Base-by-base conservation (phyloP, 2,329 filamentous ascomycete genomes). In the Gliomastix tumulicola region DNA sequence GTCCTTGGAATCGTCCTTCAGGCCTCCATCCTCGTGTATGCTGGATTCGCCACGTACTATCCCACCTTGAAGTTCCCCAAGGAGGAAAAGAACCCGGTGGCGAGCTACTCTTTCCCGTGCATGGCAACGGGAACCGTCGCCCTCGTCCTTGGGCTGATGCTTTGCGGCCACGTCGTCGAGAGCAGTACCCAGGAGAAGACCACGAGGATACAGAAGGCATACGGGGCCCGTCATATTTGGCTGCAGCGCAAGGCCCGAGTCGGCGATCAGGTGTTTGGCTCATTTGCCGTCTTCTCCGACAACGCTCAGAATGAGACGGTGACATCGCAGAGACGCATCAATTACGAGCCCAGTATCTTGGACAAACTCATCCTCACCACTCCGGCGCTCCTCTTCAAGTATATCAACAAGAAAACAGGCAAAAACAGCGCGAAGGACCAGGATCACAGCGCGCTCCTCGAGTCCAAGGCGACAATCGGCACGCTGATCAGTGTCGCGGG, bases 111-210 rank as follows among this genome's bases (percentile, higher is more conserved):
- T n/a, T 28, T n/a, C 17, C 11, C 25, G n/a, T 21, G 49, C n/a
- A 47, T 46, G 3, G 41, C 42, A 0, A 12, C 30, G 7, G 57
- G 59, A 3, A 62, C 56, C 0, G 0, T 52, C 0, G 2, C 54
- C 1, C 28, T 63, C 11, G 42, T 50, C 0, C 1, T 39, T 2
- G 55, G 57, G 0, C 44, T 62, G 27, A 25, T 56, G 0, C 25
- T 58, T 2, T 62, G 56, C 35, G 46, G 48, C 1, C 47, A 50
- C 31, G 50, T 60, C 3, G 50, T 63, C 4, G 52, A 60, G 17
- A 36, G 32, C 8, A 55, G 54, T 30, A 58, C 56, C 0, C 18
- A 19, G 3, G 53, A 62, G 40, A 39, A 30, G 0, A 35, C 18
- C 5, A 13, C 36, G 41, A 12, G 5, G 0, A 13, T 8, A 3